phyloP scores from a whole-genome alignment of 345 rosid genomes.

The Psidium friedrichsthalianum region DNA sequence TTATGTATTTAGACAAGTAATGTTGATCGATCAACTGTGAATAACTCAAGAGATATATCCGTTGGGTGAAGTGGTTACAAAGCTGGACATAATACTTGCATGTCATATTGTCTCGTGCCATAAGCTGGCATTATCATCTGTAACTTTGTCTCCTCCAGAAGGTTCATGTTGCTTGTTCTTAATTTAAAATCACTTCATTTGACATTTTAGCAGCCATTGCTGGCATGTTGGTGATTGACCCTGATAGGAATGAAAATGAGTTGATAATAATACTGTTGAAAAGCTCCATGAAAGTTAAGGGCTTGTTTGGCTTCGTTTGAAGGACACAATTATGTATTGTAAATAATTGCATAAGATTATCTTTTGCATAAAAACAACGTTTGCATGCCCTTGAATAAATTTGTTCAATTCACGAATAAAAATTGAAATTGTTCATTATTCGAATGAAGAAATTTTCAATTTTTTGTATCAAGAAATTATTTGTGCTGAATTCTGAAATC shows the following conservation, averaged over 20 bases:
- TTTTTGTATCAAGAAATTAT: not conserved
- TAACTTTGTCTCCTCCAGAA: not conserved
- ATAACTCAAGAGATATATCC: not conserved
- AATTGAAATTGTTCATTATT: not conserved
- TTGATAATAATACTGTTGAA: not conserved
- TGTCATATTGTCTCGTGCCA: not conserved
- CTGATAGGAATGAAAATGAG: not conserved
- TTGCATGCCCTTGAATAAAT: not conserved
- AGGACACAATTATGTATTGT: not conserved
- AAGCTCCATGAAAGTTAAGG: not conserved
- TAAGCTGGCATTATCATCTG: not conserved
- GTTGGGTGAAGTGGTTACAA: not conserved
- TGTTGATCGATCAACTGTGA: not conserved
- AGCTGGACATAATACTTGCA: not conserved
- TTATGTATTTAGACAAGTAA: not conserved
- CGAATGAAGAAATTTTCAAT: not conserved
- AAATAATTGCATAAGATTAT: not conserved
- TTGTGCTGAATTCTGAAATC: not conserved
- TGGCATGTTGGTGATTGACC: not conserved
- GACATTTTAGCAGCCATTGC: not conserved
- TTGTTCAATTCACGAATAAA: not conserved
- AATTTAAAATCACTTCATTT: not conserved
- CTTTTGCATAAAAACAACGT: not conserved
- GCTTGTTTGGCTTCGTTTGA: not conserved
- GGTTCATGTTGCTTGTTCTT: not conserved